Evolutionary conservation across 2,329 filamentous ascomycete species (phyloP).

Genomic region (Aspergillus persii): DNA sequence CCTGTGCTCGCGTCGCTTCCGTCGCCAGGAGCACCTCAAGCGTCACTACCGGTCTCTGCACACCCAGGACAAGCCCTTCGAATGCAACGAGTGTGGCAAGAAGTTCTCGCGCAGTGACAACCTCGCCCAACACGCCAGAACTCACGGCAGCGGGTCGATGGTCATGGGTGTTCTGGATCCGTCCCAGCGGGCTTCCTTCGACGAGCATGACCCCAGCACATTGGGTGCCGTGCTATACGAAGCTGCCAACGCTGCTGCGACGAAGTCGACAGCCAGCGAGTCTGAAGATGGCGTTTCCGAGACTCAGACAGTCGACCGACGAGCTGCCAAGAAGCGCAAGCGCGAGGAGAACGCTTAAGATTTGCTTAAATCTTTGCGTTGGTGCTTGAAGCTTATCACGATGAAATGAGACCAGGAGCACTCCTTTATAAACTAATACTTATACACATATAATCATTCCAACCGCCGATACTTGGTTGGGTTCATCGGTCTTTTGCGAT

Average conservation of each 20-base stretch:
- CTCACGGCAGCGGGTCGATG: slow-evolving; percentile 84
- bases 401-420: slow-evolving; percentile 42
- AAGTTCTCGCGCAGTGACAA: slow-evolving; percentile 99
- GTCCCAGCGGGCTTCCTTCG: slow-evolving; percentile 39
- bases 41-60: slow-evolving; percentile 97
- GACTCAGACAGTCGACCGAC: slow-evolving; percentile 39
- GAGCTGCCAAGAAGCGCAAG: slow-evolving; percentile 74
- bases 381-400: slow-evolving; percentile 27
- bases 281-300: slow-evolving; percentile 39
- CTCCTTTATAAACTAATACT: slow-evolving; percentile 30
- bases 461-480: slow-evolving; percentile 19
- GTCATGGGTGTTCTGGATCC: slow-evolving; percentile 85
- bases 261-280: slow-evolving; percentile 51
- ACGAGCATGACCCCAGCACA: slow-evolving; percentile 61
- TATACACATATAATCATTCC: slow-evolving; percentile 25
- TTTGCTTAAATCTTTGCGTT: slow-evolving; percentile 6
- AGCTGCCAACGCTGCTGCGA: slow-evolving; percentile 70
- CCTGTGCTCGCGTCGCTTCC: slow-evolving; percentile 94
- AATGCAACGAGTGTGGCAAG: slow-evolving; percentile 97
- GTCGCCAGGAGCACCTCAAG: slow-evolving; percentile 97
- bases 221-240: slow-evolving; percentile 80
- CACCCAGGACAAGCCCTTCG: slow-evolving; percentile 97
- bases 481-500: slow-evolving; percentile 28
- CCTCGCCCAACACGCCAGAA: slow-evolving; percentile 90
- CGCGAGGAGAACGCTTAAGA: slow-evolving; percentile 61